Conservation (phyloP, 345 rosid species). For the Corchorus capsularis region DNA sequence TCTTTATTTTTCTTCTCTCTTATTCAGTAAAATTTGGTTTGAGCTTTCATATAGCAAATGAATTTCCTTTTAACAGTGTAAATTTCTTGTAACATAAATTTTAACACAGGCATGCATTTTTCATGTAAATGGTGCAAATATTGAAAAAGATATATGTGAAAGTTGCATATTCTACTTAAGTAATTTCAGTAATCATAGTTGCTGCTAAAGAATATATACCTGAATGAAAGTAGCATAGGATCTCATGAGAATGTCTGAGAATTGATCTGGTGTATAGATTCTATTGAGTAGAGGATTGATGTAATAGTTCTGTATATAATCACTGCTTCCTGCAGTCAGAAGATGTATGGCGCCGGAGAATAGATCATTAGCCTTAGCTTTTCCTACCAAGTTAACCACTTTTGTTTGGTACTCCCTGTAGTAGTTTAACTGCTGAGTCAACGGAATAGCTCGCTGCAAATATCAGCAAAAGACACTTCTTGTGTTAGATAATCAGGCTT, state of each 20-base stretch:
- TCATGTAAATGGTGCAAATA: constrained; percentile 3
- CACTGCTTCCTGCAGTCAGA: constrained; percentile 86
- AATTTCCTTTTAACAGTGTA: background rate
- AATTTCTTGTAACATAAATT: background rate
- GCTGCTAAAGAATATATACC: constrained; percentile 50
- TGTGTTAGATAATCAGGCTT: constrained; percentile 2
- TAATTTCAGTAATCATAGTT: background rate
- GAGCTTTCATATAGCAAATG: background rate
- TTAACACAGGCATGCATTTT: background rate
- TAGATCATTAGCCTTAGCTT: constrained; percentile 45
- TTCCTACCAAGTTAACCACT: constrained; percentile 56
- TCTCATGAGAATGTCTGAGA: constrained; percentile 61
- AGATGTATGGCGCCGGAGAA: constrained; percentile 73
- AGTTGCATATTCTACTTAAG: background rate
- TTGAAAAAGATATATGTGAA: constrained; percentile 2
- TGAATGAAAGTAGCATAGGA: constrained; percentile 78
- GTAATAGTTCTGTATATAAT: constrained; percentile 90
- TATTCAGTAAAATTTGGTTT: background rate
- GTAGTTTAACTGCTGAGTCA: constrained; percentile 73
- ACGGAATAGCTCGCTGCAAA: constrained; percentile 62
- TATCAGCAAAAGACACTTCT: constrained; percentile 14
- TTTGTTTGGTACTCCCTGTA: constrained; percentile 71
- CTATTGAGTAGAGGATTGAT: constrained; percentile 59
- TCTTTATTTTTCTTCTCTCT: background rate
- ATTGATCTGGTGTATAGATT: constrained; percentile 55